Evolutionary conservation across 148 eudicot species (phyloP).

Genomic region (Rhododendron vialii): DNA sequence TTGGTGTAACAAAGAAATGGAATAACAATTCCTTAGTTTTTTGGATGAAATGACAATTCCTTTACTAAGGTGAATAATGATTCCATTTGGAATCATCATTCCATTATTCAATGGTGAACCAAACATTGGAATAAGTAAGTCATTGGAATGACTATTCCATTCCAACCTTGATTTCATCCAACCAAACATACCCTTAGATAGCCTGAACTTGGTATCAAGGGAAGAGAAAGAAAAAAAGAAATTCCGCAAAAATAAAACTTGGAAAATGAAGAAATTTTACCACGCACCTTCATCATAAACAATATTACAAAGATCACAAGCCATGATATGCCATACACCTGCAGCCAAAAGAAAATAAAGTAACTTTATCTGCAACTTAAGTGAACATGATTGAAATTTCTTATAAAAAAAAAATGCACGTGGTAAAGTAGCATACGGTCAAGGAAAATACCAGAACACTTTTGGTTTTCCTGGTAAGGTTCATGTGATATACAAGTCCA

Average conservation of each 20-base stretch:
- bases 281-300: constrained; percentile 54
- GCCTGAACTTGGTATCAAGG: not conserved
- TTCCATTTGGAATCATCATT: no score
- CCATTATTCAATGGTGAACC: no score
- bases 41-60: no score
- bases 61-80: no score
- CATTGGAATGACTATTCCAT: no score
- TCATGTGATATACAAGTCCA: constrained; percentile 66
- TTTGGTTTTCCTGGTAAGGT: constrained; percentile 26
- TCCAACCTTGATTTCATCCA: no score
- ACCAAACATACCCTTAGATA: not conserved
- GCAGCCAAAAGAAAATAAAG: constrained; percentile 10
- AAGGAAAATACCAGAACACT: constrained; percentile 39
- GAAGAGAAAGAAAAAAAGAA: not conserved
- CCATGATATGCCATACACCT: constrained; percentile 75
- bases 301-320: constrained; percentile 43
- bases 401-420: not conserved
- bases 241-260: not conserved
- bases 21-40: no score
- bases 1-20: no score
- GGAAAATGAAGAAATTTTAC: not conserved
- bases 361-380: not conserved
- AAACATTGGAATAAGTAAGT: no score
- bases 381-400: not conserved
- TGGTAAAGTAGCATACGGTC: not conserved